These are phyloP conservation scores for Barnettozyma populi DNA, from an alignment of 805 yeast genomes.

Conservation along the genomic window DNA sequence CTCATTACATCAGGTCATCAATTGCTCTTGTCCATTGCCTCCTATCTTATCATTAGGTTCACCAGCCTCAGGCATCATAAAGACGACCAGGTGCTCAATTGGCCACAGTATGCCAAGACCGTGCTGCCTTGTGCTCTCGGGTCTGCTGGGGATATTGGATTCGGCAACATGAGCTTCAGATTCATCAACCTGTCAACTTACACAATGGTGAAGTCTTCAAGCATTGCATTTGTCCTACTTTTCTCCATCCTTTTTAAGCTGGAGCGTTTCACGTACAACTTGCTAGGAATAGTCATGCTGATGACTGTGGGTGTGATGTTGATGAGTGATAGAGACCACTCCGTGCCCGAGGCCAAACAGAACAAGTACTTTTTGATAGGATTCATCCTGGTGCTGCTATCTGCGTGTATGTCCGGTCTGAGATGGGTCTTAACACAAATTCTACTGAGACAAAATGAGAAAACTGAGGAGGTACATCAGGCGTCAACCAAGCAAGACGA, in stretches of 20 bases:
- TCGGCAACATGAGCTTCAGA: conserved; percentile 79
- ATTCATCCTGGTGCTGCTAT: conserved; percentile 64
- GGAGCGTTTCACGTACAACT: conserved; percentile 65
- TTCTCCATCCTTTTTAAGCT: conserved; percentile 81
- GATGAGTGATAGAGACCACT: conserved; percentile 62
- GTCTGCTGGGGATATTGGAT: conserved; percentile 89
- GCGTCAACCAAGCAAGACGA: not conserved
- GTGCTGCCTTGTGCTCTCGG: conserved; percentile 84
- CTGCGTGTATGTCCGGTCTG: conserved; percentile 80
- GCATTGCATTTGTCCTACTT: conserved; percentile 80
- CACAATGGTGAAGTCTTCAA: conserved; percentile 89
- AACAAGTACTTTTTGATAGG: conserved; percentile 41
- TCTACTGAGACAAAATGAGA: conserved; percentile 35
- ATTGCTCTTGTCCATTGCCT: conserved; percentile 54
- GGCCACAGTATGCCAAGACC: conserved; percentile 40
- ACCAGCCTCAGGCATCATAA: conserved; percentile 3
- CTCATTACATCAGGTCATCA: conserved; percentile 85
- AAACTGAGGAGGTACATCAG: conserved; percentile 3
- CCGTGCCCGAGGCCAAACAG: conserved; percentile 16
- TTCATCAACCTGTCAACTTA: conserved; percentile 78
- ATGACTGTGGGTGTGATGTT: conserved; percentile 83
- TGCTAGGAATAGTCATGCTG: conserved; percentile 62
- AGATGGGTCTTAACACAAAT: conserved; percentile 95
- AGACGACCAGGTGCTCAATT: conserved; percentile 15
- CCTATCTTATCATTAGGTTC: conserved; percentile 21